These are phyloP conservation scores for Dictyostelium purpureum DNA, from an alignment of 78 protist genomes.

Conservation along the genomic window DNA sequence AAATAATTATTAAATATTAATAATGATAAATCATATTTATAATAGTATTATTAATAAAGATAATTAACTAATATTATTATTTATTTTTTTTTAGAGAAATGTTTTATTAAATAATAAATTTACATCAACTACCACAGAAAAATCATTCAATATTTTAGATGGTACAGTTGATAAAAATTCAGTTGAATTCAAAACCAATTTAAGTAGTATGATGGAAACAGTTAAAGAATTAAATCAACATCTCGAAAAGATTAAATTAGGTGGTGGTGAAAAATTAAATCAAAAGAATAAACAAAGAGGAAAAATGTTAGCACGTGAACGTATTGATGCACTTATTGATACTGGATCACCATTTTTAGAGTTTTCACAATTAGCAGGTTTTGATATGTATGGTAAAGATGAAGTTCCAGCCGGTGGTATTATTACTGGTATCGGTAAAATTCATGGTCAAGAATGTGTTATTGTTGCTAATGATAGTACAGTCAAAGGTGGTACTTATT, in stretches of 20 bases:
- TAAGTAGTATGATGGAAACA: conserved; percentile 40
- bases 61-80: not conserved
- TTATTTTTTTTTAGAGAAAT: not conserved
- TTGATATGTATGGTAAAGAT: conserved; percentile 88
- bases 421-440: conserved; percentile 95
- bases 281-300: conserved; percentile 85
- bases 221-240: conserved; percentile 18
- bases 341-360: conserved; percentile 96
- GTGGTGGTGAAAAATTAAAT: conserved; percentile 84
- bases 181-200: conserved; percentile 46
- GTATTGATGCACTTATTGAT: conserved; percentile 90
- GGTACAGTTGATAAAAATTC: conserved; percentile 72
- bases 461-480: conserved; percentile 98
- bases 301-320: conserved; percentile 92
- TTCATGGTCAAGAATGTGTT: conserved; percentile 90
- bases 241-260: conserved; percentile 68
- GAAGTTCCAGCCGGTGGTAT: conserved; percentile 94
- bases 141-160: conserved; percentile 60
- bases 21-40: no score
- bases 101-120: not conserved
- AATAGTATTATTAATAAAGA: not conserved
- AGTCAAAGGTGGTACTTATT: conserved; percentile 99
- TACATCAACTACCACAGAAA: conserved; percentile 36
- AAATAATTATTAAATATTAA: not conserved
- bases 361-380: conserved; percentile 95